These are phyloP conservation scores for Phytophthora capsici DNA, from an alignment of 352 stramenopile species.

Conservation along the genomic window DNA sequence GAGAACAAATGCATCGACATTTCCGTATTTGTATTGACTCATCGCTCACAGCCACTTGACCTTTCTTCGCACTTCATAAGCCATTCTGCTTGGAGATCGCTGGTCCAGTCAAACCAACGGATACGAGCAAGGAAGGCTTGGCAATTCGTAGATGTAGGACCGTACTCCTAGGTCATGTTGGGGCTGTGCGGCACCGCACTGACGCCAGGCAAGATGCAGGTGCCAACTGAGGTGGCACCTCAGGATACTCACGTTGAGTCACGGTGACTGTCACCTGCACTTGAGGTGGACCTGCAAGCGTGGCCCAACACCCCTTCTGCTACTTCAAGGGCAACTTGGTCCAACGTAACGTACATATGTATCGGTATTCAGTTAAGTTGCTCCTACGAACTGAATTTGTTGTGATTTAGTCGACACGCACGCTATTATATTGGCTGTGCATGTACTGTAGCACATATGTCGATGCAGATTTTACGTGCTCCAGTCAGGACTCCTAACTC, in stretches of 20 bases:
- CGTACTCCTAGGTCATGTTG: no score
- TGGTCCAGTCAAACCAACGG: conserved; percentile 18
- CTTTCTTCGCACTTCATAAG: conserved; percentile 4
- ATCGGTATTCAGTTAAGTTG: no score
- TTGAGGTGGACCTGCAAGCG: neutral
- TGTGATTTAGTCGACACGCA: no score
- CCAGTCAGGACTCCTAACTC: neutral
- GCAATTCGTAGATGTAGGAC: no score
- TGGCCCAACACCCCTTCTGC: conserved; percentile 16
- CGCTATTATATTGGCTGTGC: no score
- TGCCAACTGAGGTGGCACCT: no score
- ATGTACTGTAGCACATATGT: no score
- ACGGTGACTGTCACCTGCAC: neutral
- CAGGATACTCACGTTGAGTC: neutral
- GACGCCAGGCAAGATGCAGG: conserved; percentile 15
- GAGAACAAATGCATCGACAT: no score
- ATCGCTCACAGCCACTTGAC: no score
- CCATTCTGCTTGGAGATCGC: conserved; percentile 12
- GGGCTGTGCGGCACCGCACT: conserved; percentile 2
- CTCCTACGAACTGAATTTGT: no score
- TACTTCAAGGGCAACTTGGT: conserved; percentile 20
- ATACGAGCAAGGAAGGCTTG: neutral
- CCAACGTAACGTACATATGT: neutral
- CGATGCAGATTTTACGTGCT: neutral
- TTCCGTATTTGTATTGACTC: no score